Evolutionary conservation across 2,329 filamentous ascomycete genomes (phyloP).

Genomic region (Clarireedia hainanense): DNA sequence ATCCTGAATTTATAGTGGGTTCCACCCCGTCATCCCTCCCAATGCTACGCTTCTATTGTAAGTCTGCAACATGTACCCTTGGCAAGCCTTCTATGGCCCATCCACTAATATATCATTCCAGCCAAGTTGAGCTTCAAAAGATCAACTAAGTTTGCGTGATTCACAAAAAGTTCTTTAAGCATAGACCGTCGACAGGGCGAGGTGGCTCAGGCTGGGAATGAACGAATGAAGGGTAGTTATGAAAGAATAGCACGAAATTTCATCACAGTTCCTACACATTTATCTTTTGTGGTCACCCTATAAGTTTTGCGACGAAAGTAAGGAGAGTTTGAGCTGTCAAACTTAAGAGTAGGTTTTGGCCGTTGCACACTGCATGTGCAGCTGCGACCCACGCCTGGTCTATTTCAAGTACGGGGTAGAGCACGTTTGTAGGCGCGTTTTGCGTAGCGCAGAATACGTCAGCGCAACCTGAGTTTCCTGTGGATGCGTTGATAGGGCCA

Average conservation of each 20-base stretch:
- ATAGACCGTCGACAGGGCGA: conserved; percentile 11
- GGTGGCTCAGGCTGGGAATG: conserved; percentile 12
- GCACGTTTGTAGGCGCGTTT: neutral
- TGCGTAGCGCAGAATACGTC: no score
- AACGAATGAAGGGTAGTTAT: conserved; percentile 1
- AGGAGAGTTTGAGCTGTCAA: neutral
- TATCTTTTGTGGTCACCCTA: neutral
- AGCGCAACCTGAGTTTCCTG: no score
- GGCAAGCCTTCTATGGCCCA: neutral
- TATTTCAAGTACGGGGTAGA: neutral
- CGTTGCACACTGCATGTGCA: neutral
- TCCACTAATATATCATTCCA: conserved; percentile 29
- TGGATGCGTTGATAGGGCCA: no score
- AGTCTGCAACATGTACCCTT: conserved; percentile 33
- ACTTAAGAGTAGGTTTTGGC: neutral
- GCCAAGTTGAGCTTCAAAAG: conserved; percentile 61
- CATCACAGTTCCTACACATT: neutral
- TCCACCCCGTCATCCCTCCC: conserved; percentile 60
- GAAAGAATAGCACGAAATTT: neutral
- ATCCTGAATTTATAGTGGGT: conserved; percentile 48
- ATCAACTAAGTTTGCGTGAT: conserved; percentile 39
- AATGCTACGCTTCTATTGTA: conserved; percentile 77
- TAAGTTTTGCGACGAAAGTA: neutral
- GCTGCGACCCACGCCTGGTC: neutral
- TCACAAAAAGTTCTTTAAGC: conserved; percentile 11